Percentiles rank a stretch among this genome's conserved stretches.
phyloP scores from a whole-genome alignment of 2,329 filamentous ascomycete genomes.

The Colletotrichum sidae region DNA sequence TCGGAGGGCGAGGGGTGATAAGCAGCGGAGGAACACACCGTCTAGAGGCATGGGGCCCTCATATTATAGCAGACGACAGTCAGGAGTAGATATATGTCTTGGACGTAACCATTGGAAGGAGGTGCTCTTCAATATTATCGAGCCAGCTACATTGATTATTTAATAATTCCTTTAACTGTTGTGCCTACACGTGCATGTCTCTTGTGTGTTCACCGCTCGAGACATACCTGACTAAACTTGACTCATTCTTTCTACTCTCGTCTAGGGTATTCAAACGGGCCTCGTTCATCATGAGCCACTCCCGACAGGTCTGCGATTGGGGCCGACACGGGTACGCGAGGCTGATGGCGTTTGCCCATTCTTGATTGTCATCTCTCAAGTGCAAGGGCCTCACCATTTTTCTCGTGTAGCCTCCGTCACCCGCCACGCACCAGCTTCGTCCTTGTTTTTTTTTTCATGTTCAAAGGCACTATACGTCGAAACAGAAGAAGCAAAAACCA shows the following conservation, averaged over 20 bases:
- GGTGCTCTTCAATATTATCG: constrained; percentile 32
- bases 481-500: constrained; percentile 24
- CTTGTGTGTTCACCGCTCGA: neutral
- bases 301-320: neutral
- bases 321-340: constrained; percentile 1
- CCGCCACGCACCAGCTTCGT: neutral
- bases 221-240: neutral
- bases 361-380: constrained; percentile 19
- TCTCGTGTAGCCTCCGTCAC: too few relatives aligned
- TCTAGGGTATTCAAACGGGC: constrained; percentile 33
- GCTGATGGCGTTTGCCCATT: neutral
- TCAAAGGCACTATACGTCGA: constrained; percentile 17
- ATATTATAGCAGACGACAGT: constrained; percentile 27
- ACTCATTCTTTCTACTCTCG: constrained; percentile 18
- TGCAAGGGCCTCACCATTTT: neutral
- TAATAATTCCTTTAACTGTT: neutral
- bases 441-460: neutral
- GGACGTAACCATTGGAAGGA: constrained; percentile 29
- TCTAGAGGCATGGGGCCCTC: constrained; percentile 32
- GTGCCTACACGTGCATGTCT: neutral
- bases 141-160: constrained; percentile 15
- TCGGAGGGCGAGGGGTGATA: neutral
- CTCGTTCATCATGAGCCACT: constrained; percentile 12
- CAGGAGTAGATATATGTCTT: constrained; percentile 32
- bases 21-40: constrained; percentile 19